These are phyloP conservation scores for Dittrichia graveolens DNA, from an alignment of 129 eudicot species.

Conservation along the genomic window DNA sequence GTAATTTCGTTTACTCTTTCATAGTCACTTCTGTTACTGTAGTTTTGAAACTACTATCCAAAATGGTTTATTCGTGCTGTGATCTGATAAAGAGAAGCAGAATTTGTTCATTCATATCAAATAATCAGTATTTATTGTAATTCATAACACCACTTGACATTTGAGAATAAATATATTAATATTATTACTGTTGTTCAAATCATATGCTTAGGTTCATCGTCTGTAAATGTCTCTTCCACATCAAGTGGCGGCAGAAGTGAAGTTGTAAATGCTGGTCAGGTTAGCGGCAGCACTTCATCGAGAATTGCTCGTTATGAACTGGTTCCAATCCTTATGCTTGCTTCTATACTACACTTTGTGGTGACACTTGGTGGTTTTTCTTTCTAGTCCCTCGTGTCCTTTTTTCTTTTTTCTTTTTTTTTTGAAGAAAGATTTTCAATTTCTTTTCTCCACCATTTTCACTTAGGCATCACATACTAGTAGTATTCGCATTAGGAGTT, in stretches of 20 bases:
- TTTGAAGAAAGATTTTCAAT: background rate
- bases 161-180: background rate
- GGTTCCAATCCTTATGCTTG: constrained; percentile 39
- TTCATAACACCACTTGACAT: background rate
- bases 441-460: constrained; percentile 5
- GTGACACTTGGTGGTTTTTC: constrained; percentile 18
- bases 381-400: constrained; percentile 1
- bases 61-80: too few species aligned
- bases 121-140: too few species aligned
- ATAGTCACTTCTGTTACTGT: background rate
- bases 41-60: too few species aligned
- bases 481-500: background rate
- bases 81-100: too few species aligned
- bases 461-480: background rate
- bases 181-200: constrained; percentile 1
- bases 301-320: constrained; percentile 21
- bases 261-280: constrained; percentile 74
- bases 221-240: constrained; percentile 75
- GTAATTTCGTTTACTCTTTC: background rate
- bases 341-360: constrained; percentile 37
- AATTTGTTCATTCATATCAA: too few species aligned
- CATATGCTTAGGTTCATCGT: constrained; percentile 54
- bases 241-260: constrained; percentile 61
- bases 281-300: constrained; percentile 46
- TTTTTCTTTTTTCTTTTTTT: background rate